A percentile compares a stretch with the other conserved stretches of the same genome.
Evolutionary conservation across 202 grass and related monocot species (phyloP).

Genomic region (Elaeis oleifera): DNA sequence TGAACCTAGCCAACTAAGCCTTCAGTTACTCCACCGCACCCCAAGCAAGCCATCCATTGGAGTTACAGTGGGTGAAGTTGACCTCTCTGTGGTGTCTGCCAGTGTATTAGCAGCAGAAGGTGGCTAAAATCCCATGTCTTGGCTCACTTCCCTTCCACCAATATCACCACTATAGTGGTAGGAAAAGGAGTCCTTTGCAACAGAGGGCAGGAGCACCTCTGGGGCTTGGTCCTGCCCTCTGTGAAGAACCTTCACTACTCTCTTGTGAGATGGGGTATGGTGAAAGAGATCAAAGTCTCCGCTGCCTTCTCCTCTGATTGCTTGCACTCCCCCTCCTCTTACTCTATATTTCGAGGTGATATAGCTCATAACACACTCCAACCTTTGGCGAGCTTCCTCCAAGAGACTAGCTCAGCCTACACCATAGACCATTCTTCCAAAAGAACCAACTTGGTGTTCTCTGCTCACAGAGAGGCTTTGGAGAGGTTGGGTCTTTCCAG

Average conservation of each 20-base stretch:
- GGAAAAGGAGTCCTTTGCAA: constrained; percentile 3
- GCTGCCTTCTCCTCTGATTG: constrained; percentile 1
- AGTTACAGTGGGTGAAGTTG: neutral
- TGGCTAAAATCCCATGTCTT: constrained; percentile 18
- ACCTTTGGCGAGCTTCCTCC: constrained; percentile 2
- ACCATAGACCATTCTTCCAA: neutral
- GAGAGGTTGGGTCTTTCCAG: constrained; percentile 10
- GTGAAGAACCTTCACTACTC: constrained; percentile 2
- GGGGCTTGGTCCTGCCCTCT: constrained; percentile 8
- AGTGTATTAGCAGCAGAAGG: constrained; percentile 5
- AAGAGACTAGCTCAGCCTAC: neutral
- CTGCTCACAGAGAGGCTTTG: neutral
- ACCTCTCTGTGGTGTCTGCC: constrained; percentile 1
- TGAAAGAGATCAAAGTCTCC: neutral
- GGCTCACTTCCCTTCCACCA: neutral
- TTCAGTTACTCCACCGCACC: neutral
- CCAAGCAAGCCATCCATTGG: neutral
- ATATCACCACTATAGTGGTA: constrained; percentile 2
- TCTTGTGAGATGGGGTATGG: constrained; percentile 10
- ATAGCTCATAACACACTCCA: neutral
- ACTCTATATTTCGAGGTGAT: neutral
- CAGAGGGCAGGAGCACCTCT: neutral
- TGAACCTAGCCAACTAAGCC: neutral
- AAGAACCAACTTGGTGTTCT: no score
- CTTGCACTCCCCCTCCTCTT: neutral